Evolutionary conservation across 2,329 filamentous ascomycete species (phyloP).

Genomic region (Lachnellula suecica): DNA sequence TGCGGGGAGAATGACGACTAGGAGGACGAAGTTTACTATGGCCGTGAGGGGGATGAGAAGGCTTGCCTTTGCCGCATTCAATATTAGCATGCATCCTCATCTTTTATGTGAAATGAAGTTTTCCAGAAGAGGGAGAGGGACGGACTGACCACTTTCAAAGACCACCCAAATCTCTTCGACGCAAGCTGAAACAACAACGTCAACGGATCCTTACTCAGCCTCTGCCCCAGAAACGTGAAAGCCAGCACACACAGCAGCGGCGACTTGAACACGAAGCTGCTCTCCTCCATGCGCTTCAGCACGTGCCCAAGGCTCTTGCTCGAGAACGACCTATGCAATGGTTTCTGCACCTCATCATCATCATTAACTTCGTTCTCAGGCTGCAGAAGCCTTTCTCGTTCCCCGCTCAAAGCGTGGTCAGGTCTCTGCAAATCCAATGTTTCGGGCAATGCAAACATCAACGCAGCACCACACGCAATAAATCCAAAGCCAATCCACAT

Average conservation of each 20-base stretch:
- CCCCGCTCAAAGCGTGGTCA: no score
- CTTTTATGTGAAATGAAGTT: no score
- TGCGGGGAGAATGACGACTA: constrained; percentile 16
- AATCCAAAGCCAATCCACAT: constrained; percentile 10
- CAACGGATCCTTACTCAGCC: background rate
- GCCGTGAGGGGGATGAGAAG: constrained; percentile 17
- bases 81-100: background rate
- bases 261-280: constrained; percentile 23
- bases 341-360: background rate
- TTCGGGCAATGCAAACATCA: constrained; percentile 24
- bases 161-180: constrained; percentile 41
- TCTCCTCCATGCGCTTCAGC: constrained; percentile 8
- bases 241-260: constrained; percentile 8
- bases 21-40: constrained; percentile 11
- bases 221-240: constrained; percentile 9
- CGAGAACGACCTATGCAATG: background rate
- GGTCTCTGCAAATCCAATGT: no score
- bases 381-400: background rate
- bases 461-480: constrained; percentile 1
- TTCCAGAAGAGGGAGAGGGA: no score
- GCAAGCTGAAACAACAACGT: constrained; percentile 51
- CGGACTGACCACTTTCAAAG: constrained; percentile 40
- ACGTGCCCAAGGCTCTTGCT: constrained; percentile 1
- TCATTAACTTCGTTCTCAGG: background rate
- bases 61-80: constrained; percentile 7